Percentiles rank a stretch among this genome's conserved stretches.
These are phyloP conservation scores for Tuber calosporum DNA, from an alignment of 495 filamentous ascomycete species.

Conservation along the genomic window DNA sequence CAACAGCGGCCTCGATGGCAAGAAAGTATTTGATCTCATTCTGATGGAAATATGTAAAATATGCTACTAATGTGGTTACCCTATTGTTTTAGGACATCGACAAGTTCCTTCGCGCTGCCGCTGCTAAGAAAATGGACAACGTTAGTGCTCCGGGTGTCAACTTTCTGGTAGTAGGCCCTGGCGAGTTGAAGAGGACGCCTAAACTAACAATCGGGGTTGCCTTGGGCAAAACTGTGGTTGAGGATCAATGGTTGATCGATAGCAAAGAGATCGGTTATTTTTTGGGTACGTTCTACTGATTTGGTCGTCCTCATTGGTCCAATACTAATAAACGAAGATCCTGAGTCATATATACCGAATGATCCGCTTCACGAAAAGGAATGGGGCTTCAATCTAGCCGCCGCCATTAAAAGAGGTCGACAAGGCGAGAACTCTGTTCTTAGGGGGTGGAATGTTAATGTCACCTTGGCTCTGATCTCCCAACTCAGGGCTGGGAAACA, in stretches of 20 bases:
- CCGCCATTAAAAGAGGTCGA: conserved; percentile 28
- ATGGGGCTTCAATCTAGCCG: conserved; percentile 31
- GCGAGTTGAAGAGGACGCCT: conserved; percentile 37
- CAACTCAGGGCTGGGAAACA: conserved; percentile 32
- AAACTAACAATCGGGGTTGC: conserved; percentile 34
- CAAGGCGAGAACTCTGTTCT: conserved; percentile 31
- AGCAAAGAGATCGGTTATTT: conserved; percentile 35
- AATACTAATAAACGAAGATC: conserved; percentile 19
- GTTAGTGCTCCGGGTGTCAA: conserved; percentile 31
- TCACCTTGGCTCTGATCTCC: conserved; percentile 29
- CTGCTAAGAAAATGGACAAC: conserved; percentile 30
- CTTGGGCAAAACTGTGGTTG: conserved; percentile 33
- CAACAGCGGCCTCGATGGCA: conserved; percentile 32
- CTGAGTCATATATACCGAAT: conserved; percentile 32
- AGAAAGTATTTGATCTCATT: conserved; percentile 11
- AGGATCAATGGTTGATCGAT: conserved; percentile 38
- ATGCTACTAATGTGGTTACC: neutral
- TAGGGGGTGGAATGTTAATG: conserved; percentile 26
- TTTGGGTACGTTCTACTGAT: conserved; percentile 13
- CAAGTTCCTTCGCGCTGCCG: conserved; percentile 36
- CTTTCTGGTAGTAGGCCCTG: conserved; percentile 38
- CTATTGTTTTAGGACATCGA: conserved; percentile 24
- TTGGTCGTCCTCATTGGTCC: neutral
- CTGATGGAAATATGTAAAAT: neutral
- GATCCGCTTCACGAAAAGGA: conserved; percentile 34